Percentiles rank a stretch among this genome's conserved stretches.
Evolutionary conservation across 257 asterid genomes (phyloP).

Genomic region (Solanum medicagineum): DNA sequence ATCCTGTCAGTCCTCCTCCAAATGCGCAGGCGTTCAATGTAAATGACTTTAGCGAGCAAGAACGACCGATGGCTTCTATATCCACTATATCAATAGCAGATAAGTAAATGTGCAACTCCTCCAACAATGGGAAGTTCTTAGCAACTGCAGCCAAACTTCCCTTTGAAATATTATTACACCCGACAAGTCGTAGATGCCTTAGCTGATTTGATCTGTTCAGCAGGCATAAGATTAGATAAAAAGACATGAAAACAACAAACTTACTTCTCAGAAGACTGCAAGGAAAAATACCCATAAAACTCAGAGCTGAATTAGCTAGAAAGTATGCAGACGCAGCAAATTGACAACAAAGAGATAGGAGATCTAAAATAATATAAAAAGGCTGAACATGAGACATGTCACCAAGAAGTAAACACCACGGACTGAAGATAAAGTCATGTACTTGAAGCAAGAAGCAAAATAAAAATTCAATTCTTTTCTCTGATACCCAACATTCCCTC

Average conservation of each 20-base stretch:
- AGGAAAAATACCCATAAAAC: background rate
- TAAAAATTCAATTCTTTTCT: background rate
- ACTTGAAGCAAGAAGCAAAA: background rate
- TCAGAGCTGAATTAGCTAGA: background rate
- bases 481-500: background rate
- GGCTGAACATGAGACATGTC: background rate
- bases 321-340: background rate
- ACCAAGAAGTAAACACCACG: background rate
- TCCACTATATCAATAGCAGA: background rate
- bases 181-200: conserved; percentile 19
- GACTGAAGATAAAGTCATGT: background rate
- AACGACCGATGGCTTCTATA: conserved; percentile 17
- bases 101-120: conserved; percentile 32
- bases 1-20: background rate
- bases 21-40: background rate
- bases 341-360: background rate
- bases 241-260: background rate
- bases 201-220: conserved; percentile 27
- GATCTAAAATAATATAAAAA: background rate
- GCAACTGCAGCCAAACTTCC: conserved; percentile 11
- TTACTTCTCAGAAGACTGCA: background rate
- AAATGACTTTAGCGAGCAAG: conserved; percentile 33
- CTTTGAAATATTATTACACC: background rate
- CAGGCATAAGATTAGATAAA: background rate
- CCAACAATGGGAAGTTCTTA: conserved; percentile 20